Percentiles rank a stretch among this genome's conserved stretches.
Conservation (phyloP, 371 early-diverging fungal species). For the Actinomortierella wolfii region DNA sequence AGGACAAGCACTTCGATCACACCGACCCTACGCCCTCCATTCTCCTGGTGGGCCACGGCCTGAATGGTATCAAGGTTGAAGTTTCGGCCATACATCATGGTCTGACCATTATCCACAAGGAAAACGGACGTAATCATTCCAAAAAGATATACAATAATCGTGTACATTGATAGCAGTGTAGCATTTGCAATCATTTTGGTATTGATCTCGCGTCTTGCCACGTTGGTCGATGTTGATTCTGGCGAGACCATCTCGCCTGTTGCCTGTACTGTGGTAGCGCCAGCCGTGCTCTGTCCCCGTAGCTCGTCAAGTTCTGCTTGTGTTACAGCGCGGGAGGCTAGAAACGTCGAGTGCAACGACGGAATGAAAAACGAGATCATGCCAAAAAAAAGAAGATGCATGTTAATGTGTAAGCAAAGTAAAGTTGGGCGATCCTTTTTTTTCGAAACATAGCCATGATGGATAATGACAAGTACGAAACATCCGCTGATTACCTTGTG, state of each 20-base stretch:
- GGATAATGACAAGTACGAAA: not conserved
- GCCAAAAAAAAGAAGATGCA: not conserved
- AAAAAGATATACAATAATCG: slow-evolving; percentile 37
- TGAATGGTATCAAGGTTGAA: slow-evolving; percentile 33
- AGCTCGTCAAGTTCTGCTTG: slow-evolving; percentile 18
- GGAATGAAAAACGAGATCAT: not conserved
- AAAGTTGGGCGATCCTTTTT: no score
- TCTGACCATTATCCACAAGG: slow-evolving; percentile 30
- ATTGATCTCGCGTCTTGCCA: slow-evolving; percentile 19
- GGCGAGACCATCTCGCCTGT: not conserved
- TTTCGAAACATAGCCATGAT: no score
- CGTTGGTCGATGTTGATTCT: slow-evolving; percentile 4
- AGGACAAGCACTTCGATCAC: slow-evolving; percentile 33
- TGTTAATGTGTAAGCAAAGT: no score
- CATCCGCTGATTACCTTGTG: slow-evolving; percentile 22
- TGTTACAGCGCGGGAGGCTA: slow-evolving; percentile 29
- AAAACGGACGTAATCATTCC: slow-evolving; percentile 41
- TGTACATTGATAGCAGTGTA: slow-evolving; percentile 40
- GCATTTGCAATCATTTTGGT: slow-evolving; percentile 36
- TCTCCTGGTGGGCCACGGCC: slow-evolving; percentile 13
- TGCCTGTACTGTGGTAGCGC: no score
- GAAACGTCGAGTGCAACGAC: no score
- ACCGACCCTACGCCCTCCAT: slow-evolving; percentile 25
- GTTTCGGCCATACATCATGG: slow-evolving; percentile 25
- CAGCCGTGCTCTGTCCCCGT: not conserved